A percentile compares a stretch with the other conserved stretches of the same genome.
Conservation (phyloP, 2,329 filamentous ascomycete species). For the Aspergillus novoparasiticus region DNA sequence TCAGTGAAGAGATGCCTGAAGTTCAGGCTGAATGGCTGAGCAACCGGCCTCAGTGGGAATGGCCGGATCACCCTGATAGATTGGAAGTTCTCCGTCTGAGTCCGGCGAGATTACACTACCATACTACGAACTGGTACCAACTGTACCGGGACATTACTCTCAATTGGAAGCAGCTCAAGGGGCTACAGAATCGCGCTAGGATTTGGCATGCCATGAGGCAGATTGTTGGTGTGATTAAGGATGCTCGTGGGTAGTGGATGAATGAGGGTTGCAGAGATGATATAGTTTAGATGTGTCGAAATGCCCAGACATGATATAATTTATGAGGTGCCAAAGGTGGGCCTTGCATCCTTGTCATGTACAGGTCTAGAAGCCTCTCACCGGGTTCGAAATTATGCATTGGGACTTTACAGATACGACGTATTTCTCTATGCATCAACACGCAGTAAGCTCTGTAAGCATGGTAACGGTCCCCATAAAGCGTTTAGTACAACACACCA, state of each 20-base stretch:
- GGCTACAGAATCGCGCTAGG: neutral
- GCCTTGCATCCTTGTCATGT: neutral
- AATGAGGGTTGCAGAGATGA: neutral
- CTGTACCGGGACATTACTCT: neutral
- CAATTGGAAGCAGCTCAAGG: neutral
- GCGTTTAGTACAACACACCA: too few relatives aligned
- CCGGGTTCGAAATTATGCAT: neutral
- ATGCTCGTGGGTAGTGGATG: neutral
- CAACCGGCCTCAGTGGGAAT: neutral
- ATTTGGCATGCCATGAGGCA: neutral
- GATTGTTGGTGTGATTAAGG: neutral
- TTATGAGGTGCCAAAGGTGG: neutral
- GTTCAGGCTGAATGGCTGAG: neutral
- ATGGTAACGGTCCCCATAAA: too few relatives aligned
- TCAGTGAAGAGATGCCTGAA: neutral
- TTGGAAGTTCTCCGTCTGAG: neutral
- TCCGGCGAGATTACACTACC: neutral
- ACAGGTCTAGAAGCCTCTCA: neutral
- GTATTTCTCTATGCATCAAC: too few relatives aligned
- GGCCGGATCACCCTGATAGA: neutral
- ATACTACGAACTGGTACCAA: neutral
- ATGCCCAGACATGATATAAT: neutral
- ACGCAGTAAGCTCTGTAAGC: neutral
- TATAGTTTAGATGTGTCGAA: neutral
- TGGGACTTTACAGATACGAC: too few relatives aligned